Conservation (phyloP, 2,329 filamentous ascomycete genomes). For the Metarhizium humberi region DNA sequence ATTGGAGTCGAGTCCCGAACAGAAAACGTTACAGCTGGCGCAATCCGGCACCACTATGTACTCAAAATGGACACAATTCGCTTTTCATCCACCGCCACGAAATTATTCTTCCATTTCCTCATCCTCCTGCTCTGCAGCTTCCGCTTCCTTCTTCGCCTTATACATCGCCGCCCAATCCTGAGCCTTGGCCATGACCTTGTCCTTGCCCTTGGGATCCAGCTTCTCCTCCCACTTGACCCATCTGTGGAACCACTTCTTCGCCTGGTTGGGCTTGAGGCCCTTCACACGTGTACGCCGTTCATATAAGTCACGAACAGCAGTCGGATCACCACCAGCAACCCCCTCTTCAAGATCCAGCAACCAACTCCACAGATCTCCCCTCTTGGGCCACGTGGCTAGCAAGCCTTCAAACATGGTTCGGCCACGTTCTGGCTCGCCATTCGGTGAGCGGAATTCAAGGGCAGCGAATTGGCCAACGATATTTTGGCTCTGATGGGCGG, state of each 20-base stretch:
- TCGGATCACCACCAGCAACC: constrained; percentile 42
- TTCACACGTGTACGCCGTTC: constrained; percentile 65
- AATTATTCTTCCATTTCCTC: constrained; percentile 17
- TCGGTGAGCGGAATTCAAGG: constrained; percentile 77
- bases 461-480: constrained; percentile 83
- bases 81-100: neutral
- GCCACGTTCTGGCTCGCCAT: constrained; percentile 81
- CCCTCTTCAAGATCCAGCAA: constrained; percentile 76
- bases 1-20: neutral
- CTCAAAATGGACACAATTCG: neutral
- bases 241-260: constrained; percentile 80
- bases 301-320: constrained; percentile 64
- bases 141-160: constrained; percentile 34
- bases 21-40: neutral
- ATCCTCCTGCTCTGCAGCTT: constrained; percentile 22
- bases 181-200: constrained; percentile 62
- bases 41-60: constrained; percentile 6
- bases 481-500: constrained; percentile 51
- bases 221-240: constrained; percentile 86
- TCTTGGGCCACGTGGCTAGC: constrained; percentile 76
- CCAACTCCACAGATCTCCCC: constrained; percentile 87
- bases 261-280: constrained; percentile 71
- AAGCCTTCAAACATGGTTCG: constrained; percentile 91
- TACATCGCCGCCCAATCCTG: constrained; percentile 56
- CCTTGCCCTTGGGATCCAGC: constrained; percentile 56